Evolutionary conservation across 2,329 filamentous ascomycete species (phyloP).

Genomic region (Monosporascus sp.): DNA sequence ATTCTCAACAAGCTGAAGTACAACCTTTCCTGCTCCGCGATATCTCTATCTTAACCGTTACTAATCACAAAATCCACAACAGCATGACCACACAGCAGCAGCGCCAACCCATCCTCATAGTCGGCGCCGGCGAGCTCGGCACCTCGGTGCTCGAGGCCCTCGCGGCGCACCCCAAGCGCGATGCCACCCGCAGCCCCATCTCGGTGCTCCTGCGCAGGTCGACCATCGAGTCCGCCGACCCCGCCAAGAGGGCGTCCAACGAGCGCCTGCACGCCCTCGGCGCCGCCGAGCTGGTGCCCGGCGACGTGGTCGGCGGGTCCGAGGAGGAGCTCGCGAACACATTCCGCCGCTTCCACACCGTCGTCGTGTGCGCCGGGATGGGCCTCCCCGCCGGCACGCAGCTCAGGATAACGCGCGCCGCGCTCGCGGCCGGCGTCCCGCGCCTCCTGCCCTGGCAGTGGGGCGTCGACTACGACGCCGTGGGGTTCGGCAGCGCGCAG

Average conservation of each 20-base stretch:
- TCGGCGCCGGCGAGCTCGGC: conserved; percentile 65
- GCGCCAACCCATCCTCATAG: conserved; percentile 42
- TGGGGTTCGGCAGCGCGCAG: conserved; percentile 54
- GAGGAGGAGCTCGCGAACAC: conserved; percentile 31
- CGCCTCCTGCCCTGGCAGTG: conserved; percentile 69
- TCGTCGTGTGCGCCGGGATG: conserved; percentile 60
- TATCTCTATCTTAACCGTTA: not conserved
- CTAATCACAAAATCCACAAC: not conserved
- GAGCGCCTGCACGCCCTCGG: conserved; percentile 30
- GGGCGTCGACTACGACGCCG: conserved; percentile 64
- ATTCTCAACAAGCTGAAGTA: too few relatives aligned
- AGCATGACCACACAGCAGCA: not conserved
- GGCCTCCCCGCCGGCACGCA: conserved; percentile 49
- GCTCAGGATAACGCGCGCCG: conserved; percentile 50
- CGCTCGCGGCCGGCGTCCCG: conserved; percentile 40
- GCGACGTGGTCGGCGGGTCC: conserved; percentile 33
- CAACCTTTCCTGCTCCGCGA: not conserved
- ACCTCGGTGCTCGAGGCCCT: conserved; percentile 48
- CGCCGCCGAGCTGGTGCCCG: conserved; percentile 34
- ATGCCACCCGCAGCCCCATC: conserved; percentile 30
- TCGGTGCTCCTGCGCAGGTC: conserved; percentile 49
- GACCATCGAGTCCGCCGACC: conserved; percentile 34
- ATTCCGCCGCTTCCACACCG: conserved; percentile 42
- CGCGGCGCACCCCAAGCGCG: conserved; percentile 35
- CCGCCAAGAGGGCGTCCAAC: conserved; percentile 29